Conservation (phyloP, 768 basidiomycete species). For the Pisolithus sp. region DNA sequence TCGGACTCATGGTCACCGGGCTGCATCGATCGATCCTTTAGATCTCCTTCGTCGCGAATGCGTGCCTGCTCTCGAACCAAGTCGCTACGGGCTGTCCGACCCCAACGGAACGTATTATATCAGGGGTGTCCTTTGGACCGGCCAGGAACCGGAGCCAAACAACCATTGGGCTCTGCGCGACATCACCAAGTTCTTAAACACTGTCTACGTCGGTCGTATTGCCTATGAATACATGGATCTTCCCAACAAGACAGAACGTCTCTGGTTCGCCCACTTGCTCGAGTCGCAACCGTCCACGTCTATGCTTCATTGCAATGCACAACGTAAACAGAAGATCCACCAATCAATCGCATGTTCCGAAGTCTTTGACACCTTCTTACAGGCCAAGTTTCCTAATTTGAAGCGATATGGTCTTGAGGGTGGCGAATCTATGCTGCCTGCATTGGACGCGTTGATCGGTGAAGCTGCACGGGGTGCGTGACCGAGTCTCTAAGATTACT, state of each 20-base stretch:
- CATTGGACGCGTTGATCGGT: conserved; percentile 70
- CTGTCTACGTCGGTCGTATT: conserved; percentile 76
- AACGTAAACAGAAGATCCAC: conserved; percentile 54
- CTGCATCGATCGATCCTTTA: conserved; percentile 81
- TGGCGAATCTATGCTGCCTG: conserved; percentile 90
- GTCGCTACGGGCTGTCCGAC: conserved; percentile 67
- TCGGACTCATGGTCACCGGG: conserved; percentile 79
- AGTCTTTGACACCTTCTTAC: conserved; percentile 78
- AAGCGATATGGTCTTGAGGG: conserved; percentile 89
- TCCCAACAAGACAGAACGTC: conserved; percentile 74
- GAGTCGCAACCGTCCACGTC: conserved; percentile 44
- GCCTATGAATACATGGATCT: conserved; percentile 94
- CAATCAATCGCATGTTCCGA: conserved; percentile 68
- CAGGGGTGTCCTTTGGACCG: conserved; percentile 77
- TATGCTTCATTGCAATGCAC: conserved; percentile 23
- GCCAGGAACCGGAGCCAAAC: conserved; percentile 16
- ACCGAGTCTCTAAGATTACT: not conserved
- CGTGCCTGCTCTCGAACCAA: conserved; percentile 68
- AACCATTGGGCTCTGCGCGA: conserved; percentile 62
- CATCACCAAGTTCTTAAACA: conserved; percentile 63
- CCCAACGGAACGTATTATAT: conserved; percentile 54
- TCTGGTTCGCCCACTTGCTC: conserved; percentile 85
- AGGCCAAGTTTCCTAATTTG: conserved; percentile 83
- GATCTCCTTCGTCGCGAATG: conserved; percentile 82
- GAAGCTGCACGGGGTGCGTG: conserved; percentile 52